Evolutionary conservation across 768 basidiomycete species (phyloP), one percentile per base, ranked within the genome.

Genomic region (Leccinum boreale): DNA sequence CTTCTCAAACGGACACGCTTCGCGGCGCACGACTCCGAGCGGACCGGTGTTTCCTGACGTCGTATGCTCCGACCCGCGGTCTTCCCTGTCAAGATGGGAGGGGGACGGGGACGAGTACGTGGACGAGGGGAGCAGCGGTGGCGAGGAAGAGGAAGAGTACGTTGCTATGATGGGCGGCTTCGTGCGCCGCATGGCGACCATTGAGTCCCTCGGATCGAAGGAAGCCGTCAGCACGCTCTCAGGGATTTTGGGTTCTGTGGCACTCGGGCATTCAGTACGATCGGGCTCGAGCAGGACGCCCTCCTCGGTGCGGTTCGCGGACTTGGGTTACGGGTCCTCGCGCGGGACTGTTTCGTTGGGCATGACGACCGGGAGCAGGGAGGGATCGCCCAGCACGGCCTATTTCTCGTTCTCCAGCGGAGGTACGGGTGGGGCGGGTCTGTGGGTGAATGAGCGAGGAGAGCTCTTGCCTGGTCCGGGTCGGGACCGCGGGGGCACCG

Each of bases 161-260:
- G 75, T 90, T 29, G 79, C 78, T 6, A 78, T 91, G 50, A 74
- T 92, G 55, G 86, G 88, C 53, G 77, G 80, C 23, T 81, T 77
- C 63, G 79, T 91, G 46, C 78, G 81, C 52, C 86, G 90, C 39
- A 90, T 92, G 89, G 85, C 88, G 19, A 91, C 90, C 28, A 91
- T 91, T 59, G 88, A 90, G 68, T 85, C 83, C 45, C 78, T 90
- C 69, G 89, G 87, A 42, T 87, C 85, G 17, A 79, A 81, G 52
- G 89, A 92, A 64, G 69, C n/a, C n/a, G n/a, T 59, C 35, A 59
- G 62, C 39, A 63, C 63, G 42, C 75, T 50, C 70, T 71, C 63
- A 48, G 53, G 61, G 24, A 74, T 35, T 71, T 67, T 39, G 74
- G 64, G 68, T 61, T 70, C 67, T 21, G 69, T 62, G 62, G 52